phyloP scores from a whole-genome alignment of 2,329 filamentous ascomycete species.

The Aureobasidium sp. region DNA sequence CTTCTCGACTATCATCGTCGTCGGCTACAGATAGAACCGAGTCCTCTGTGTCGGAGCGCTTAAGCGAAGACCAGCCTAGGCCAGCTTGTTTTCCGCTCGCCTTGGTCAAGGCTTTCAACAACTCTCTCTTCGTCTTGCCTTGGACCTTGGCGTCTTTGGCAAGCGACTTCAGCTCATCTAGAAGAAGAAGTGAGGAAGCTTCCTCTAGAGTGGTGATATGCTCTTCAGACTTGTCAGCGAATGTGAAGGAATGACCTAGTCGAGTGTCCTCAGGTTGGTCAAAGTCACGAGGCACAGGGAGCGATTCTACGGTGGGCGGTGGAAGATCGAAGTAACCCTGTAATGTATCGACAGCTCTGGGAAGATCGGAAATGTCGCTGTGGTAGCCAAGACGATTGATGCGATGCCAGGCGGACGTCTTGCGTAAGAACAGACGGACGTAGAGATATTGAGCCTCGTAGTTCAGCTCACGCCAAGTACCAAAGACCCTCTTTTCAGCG shows the following conservation, averaged over 20 bases:
- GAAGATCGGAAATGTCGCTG: slow-evolving; percentile 69
- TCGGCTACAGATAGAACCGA: slow-evolving; percentile 40
- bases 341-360: slow-evolving; percentile 55
- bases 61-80: slow-evolving; percentile 60
- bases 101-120: slow-evolving; percentile 62
- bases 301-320: slow-evolving; percentile 24
- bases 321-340: slow-evolving; percentile 53
- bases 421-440: slow-evolving; percentile 84
- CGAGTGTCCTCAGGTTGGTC: slow-evolving; percentile 37
- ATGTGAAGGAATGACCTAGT: slow-evolving; percentile 55
- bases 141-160: slow-evolving; percentile 80
- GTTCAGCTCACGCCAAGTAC: slow-evolving; percentile 59
- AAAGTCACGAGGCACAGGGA: slow-evolving; percentile 39
- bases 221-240: slow-evolving; percentile 70
- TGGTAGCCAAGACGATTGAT: slow-evolving; percentile 69
- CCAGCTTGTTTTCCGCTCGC: slow-evolving; percentile 68
- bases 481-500: slow-evolving; percentile 68
- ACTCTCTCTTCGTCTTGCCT: slow-evolving; percentile 78
- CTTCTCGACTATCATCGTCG: slow-evolving; percentile 26
- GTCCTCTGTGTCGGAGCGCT: slow-evolving; percentile 52
- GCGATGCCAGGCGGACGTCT: slow-evolving; percentile 86
- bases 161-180: slow-evolving; percentile 78
- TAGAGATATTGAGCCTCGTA: slow-evolving; percentile 95
- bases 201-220: slow-evolving; percentile 72
- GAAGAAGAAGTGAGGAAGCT: slow-evolving; percentile 65